phyloP scores from a whole-genome alignment of 2,329 filamentous ascomycete genomes.

The Sclerotinia spermophila region DNA sequence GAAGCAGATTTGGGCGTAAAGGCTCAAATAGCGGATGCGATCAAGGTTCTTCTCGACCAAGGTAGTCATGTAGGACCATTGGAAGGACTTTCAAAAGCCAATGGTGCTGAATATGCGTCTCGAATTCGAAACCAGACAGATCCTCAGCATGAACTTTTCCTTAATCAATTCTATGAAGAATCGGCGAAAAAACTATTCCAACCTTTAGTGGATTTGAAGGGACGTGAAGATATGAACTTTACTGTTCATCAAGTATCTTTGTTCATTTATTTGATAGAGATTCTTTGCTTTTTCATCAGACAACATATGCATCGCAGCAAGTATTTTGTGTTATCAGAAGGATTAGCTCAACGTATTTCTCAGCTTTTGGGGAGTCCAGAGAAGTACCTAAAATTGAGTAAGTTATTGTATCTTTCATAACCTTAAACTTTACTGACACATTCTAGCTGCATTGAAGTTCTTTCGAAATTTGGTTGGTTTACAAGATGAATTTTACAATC shows the following conservation, averaged over 20 bases:
- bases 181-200: slow-evolving; percentile 83
- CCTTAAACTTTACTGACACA: slow-evolving; percentile 17
- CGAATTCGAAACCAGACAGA: slow-evolving; percentile 59
- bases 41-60: slow-evolving; percentile 87
- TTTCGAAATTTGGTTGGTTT: slow-evolving; percentile 82
- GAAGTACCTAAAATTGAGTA: slow-evolving; percentile 89
- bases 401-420: slow-evolving; percentile 37
- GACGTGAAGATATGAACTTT: slow-evolving; percentile 65
- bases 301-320: slow-evolving; percentile 85
- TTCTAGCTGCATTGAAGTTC: slow-evolving; percentile 80
- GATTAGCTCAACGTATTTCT: slow-evolving; percentile 72
- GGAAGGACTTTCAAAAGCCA: slow-evolving; percentile 59
- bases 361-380: slow-evolving; percentile 80
- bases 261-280: slow-evolving; percentile 86
- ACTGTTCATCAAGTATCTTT: slow-evolving; percentile 82
- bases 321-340: slow-evolving; percentile 78
- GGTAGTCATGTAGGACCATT: slow-evolving; percentile 53
- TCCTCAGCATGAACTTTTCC: slow-evolving; percentile 78
- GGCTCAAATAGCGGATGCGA: slow-evolving; percentile 89
- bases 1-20: slow-evolving; percentile 94
- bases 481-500: slow-evolving; percentile 88
- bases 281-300: slow-evolving; percentile 88
- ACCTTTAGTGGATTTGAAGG: slow-evolving; percentile 77
- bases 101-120: slow-evolving; percentile 60
- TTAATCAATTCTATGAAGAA: slow-evolving; percentile 84